phyloP scores from a whole-genome alignment of 768 basidiomycete genomes.

The Sarcodon aspratus region DNA sequence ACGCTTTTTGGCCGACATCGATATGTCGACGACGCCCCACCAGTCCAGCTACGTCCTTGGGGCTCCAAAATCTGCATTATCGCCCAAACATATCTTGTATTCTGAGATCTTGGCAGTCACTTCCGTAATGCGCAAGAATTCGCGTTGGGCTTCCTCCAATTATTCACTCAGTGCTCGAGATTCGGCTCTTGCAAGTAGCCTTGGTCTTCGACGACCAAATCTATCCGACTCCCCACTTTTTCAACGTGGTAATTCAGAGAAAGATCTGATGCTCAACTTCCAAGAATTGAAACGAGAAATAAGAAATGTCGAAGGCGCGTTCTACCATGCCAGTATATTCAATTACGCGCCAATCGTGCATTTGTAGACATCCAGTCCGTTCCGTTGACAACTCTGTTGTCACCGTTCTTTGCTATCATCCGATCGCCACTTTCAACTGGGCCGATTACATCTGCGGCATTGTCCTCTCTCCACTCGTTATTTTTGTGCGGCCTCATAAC shows the following conservation, averaged over 20 bases:
- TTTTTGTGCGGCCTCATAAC: slow-evolving; percentile 70
- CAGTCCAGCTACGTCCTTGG: background rate
- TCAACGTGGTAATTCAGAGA: slow-evolving; percentile 52
- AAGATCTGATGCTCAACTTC: slow-evolving; percentile 85
- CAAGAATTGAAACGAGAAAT: slow-evolving; percentile 72
- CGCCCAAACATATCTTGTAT: slow-evolving; percentile 60
- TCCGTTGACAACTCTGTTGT: slow-evolving; percentile 53
- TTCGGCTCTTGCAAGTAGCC: slow-evolving; percentile 59
- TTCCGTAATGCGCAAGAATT: slow-evolving; percentile 94
- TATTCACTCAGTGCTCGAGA: slow-evolving; percentile 50
- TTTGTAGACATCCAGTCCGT: slow-evolving; percentile 44
- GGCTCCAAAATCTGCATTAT: background rate
- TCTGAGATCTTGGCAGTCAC: slow-evolving; percentile 90
- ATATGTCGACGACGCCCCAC: background rate
- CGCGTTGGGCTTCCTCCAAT: slow-evolving; percentile 80
- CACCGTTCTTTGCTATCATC: slow-evolving; percentile 88
- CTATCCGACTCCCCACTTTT: slow-evolving; percentile 30
- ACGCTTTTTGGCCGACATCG: background rate
- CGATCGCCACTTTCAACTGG: slow-evolving; percentile 92
- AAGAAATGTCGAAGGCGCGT: slow-evolving; percentile 54
- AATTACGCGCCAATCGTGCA: background rate
- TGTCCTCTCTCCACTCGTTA: slow-evolving; percentile 81
- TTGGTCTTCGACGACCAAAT: slow-evolving; percentile 58
- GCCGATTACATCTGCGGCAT: slow-evolving; percentile 91
- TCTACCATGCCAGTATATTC: background rate